These are phyloP conservation scores for Nakazawaea siamensis DNA, from an alignment of 805 yeast genomes.

Conservation along the genomic window DNA sequence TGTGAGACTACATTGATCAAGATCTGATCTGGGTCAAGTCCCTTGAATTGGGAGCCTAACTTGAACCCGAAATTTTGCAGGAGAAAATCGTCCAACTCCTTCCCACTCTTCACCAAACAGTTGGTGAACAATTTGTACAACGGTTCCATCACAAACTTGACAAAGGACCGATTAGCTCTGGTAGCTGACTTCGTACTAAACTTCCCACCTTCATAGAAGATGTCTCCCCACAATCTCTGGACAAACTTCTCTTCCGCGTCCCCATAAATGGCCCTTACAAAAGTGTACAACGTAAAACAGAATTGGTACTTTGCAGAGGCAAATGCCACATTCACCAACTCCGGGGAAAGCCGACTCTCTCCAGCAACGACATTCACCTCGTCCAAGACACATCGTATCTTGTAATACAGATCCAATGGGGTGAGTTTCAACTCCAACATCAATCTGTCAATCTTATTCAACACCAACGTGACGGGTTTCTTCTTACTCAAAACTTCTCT, in stretches of 20 bases:
- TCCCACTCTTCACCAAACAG: conserved; percentile 44
- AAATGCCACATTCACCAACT: conserved; percentile 60
- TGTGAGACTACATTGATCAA: conserved; percentile 43
- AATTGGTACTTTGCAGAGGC: conserved; percentile 58
- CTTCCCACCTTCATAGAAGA: conserved; percentile 33
- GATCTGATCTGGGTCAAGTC: conserved; percentile 51
- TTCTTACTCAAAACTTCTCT: conserved; percentile 42
- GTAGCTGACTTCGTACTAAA: conserved; percentile 17
- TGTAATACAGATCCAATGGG: conserved; percentile 63
- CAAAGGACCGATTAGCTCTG: conserved; percentile 37
- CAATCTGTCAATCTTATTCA: conserved; percentile 84
- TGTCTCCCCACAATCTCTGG: conserved; percentile 72
- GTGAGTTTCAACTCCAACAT: conserved; percentile 73
- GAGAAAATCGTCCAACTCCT: conserved; percentile 34
- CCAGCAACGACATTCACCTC: conserved; percentile 52
- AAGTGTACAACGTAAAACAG: conserved; percentile 60
- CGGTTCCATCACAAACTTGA: conserved; percentile 65
- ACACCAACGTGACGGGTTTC: conserved; percentile 46
- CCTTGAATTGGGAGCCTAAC: conserved; percentile 30
- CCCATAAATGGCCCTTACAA: conserved; percentile 35
- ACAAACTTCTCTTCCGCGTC: conserved; percentile 34
- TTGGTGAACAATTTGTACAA: conserved; percentile 66
- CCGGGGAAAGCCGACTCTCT: conserved; percentile 45
- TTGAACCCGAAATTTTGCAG: conserved; percentile 37
- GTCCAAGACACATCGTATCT: conserved; percentile 52